A percentile compares a stretch with the other conserved stretches of the same genome.
phyloP scores from a whole-genome alignment of 345 rosid genomes.

The Microthlaspi erraticum region DNA sequence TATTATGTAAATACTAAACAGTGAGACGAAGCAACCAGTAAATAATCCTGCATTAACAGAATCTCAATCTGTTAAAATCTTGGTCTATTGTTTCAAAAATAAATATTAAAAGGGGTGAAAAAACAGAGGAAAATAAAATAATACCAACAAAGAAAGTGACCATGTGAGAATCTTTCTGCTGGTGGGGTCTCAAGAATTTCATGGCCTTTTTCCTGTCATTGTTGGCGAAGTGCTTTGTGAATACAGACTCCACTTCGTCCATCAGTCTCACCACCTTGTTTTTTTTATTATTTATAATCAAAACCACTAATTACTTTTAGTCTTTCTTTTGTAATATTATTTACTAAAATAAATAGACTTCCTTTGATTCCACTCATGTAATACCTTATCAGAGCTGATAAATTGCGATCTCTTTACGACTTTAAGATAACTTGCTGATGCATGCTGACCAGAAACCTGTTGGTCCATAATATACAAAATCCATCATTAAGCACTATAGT shows the following conservation, averaged over 20 bases:
- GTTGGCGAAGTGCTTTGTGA: conserved; percentile 95
- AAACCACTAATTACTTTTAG: conserved; percentile 19
- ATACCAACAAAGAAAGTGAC: conserved; percentile 96
- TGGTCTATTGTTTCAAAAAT: not conserved
- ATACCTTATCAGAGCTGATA: conserved; percentile 95
- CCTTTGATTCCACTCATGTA: not conserved
- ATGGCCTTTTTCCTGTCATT: conserved; percentile 96
- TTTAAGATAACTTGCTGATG: conserved; percentile 78
- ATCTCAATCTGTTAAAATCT: not conserved
- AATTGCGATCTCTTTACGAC: conserved; percentile 90
- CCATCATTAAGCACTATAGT: conserved; percentile 35
- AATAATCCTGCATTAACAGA: conserved; percentile 66
- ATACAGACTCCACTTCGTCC: conserved; percentile 98
- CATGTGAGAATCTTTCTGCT: conserved; percentile 88
- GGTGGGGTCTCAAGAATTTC: conserved; percentile 93
- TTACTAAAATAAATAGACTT: not conserved
- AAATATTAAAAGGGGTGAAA: conserved; percentile 5
- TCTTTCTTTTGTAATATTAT: not conserved
- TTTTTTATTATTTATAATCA: conserved; percentile 5
- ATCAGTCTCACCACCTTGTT: conserved; percentile 79
- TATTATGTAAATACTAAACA: conserved; percentile 75
- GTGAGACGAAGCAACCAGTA: conserved; percentile 85
- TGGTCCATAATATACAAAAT: conserved; percentile 13
- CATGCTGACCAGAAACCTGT: conserved; percentile 84
- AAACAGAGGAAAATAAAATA: conserved; percentile 9